phyloP scores from a whole-genome alignment of 805 yeast species.

The Candida qinlingensis region DNA sequence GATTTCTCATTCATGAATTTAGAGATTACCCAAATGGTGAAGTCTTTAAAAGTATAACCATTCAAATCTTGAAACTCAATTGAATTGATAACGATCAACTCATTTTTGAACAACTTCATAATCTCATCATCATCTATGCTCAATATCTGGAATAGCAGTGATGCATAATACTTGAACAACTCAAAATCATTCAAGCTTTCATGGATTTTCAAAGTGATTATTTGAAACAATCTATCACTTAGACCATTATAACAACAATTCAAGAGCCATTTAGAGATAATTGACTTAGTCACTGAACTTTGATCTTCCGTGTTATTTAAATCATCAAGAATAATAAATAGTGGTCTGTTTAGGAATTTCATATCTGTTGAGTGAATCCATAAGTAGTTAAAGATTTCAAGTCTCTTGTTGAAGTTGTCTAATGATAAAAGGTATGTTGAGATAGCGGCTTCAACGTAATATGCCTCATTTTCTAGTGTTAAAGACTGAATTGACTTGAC shows the following conservation, averaged over 20 bases:
- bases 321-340: constrained; percentile 65
- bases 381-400: constrained; percentile 54
- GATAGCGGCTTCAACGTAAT: constrained; percentile 69
- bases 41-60: constrained; percentile 56
- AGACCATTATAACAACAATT: constrained; percentile 45
- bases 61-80: constrained; percentile 38
- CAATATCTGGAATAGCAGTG: constrained; percentile 47
- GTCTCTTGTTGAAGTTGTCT: constrained; percentile 33
- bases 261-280: constrained; percentile 45
- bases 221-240: constrained; percentile 53
- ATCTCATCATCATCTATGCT: constrained; percentile 38
- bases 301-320: constrained; percentile 32
- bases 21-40: constrained; percentile 40
- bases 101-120: constrained; percentile 47
- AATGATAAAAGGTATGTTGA: constrained; percentile 46
- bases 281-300: constrained; percentile 26
- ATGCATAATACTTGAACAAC: constrained; percentile 56
- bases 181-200: constrained; percentile 53
- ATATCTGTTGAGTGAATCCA: constrained; percentile 72
- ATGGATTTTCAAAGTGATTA: constrained; percentile 51
- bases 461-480: constrained; percentile 44
- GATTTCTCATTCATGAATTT: constrained; percentile 36
- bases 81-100: constrained; percentile 52
- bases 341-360: constrained; percentile 48
- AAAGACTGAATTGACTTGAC: constrained; percentile 61